Base-by-base conservation (phyloP, 2,329 filamentous ascomycete genomes). In the Metarhizium album region DNA sequence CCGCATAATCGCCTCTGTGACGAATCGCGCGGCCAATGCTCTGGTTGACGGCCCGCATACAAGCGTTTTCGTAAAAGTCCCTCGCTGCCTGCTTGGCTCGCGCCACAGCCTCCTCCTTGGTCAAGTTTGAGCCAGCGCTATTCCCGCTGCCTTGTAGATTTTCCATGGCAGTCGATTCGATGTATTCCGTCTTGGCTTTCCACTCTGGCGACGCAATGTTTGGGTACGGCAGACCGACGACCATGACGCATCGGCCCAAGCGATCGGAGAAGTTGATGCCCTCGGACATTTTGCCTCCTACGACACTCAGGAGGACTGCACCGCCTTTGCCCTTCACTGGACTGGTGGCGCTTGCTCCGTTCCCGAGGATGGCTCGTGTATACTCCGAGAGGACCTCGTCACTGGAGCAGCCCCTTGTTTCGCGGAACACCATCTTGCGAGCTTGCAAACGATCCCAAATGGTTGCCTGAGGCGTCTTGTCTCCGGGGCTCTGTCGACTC, bases 261-360 rank as follows among this genome's bases (percentile, higher is more conserved):
- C 78, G 76, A 68, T 98, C 90, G 0, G 88, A 91, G 70, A 98
- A 98, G 69, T 98, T 98, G 71, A 98, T 98, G 57, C 93, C 93
- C 69, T 98, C 93, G 52, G 88, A 95, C 70, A 98, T 84, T 58
- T 91, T 95, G 14, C 93, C 93, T 50, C 91, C 91, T 2, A 98
- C 85, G 3, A 98, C 90, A 49, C 89, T 90, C 24, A 98, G 78
- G 0, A 98, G 77, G 0, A 97, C 70, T 0, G 87, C 91, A 0
- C 90, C 90, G 46, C 77, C 62, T 4, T 54, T 47, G 14, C 54
- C 59, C 45, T 45, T 43, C n/a, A n/a, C n/a, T n/a, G 18, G 24
- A 33, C 23, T 23, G 5, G 20, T 5, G 2, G 14, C n/a, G 40
- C 50, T 55, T 4, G 53, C 50, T 1, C n/a, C 23, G 4, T 42